A percentile compares a stretch with the other conserved stretches of the same genome.
phyloP scores from a whole-genome alignment of 1,284 basidiomycete genomes.

The Neotropicomus parvogracilis region DNA sequence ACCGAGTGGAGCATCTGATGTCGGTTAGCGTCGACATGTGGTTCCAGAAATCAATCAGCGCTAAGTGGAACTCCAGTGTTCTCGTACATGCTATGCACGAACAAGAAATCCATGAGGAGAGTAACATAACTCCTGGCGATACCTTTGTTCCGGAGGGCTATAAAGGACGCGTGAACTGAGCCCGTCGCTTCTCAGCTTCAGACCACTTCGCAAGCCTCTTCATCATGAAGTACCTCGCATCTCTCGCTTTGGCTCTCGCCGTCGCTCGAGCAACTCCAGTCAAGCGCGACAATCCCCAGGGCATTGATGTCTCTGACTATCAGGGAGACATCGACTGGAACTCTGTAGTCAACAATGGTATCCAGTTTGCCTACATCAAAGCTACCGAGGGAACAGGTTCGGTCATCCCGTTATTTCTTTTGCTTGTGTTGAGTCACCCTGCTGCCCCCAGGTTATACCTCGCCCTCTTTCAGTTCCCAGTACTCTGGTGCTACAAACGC shows the following conservation, averaged over 20 bases:
- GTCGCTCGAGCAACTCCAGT: slow-evolving; percentile 13
- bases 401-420: slow-evolving; percentile 3
- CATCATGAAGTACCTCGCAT: slow-evolving; percentile 22
- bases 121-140: too few species aligned
- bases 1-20: too few species aligned
- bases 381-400: slow-evolving; percentile 60
- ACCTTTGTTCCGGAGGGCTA: background rate
- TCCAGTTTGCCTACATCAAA: slow-evolving; percentile 64
- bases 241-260: slow-evolving; percentile 18
- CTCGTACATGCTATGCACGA: too few species aligned
- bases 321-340: slow-evolving; percentile 55
- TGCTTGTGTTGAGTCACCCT: background rate
- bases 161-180: slow-evolving; percentile 9
- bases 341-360: slow-evolving; percentile 50
- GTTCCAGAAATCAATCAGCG: too few species aligned
- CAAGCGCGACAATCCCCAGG: slow-evolving; percentile 11
- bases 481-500: slow-evolving; percentile 45
- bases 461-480: slow-evolving; percentile 40
- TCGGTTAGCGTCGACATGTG: too few species aligned
- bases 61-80: too few species aligned
- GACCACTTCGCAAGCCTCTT: background rate
- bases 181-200: background rate
- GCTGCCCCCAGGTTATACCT: slow-evolving; percentile 27
- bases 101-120: too few species aligned
- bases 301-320: slow-evolving; percentile 43